Evolutionary conservation across 768 basidiomycete species (phyloP).

Genomic region (Suillus luteus): DNA sequence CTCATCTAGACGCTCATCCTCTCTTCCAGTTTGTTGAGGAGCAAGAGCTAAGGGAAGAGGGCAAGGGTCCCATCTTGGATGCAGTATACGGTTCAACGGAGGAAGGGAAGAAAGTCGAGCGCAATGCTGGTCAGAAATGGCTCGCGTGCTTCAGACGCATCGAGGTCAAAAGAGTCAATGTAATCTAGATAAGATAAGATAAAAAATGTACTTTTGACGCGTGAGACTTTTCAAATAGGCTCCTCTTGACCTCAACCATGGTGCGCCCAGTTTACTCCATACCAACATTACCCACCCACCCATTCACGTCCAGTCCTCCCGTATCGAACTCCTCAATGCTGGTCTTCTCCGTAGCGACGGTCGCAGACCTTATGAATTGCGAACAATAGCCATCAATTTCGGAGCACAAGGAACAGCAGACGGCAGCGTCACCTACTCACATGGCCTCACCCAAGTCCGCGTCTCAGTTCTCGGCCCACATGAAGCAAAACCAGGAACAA

Average conservation of each 20-base stretch:
- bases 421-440: conserved; percentile 80
- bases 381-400: conserved; percentile 79
- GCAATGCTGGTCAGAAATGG: conserved; percentile 91
- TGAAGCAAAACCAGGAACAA: conserved; percentile 67
- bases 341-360: conserved; percentile 92
- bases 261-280: background rate
- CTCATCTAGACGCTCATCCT: conserved; percentile 85
- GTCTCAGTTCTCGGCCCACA: conserved; percentile 91
- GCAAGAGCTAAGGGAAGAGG: conserved; percentile 70
- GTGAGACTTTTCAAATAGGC: background rate
- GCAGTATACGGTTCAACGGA: conserved; percentile 86
- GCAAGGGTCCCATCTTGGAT: conserved; percentile 77
- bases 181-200: background rate
- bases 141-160: conserved; percentile 86
- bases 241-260: background rate
- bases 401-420: conserved; percentile 76
- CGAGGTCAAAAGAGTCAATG: conserved; percentile 11
- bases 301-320: conserved; percentile 40
- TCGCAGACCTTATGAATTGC: conserved; percentile 88
- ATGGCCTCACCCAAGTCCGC: conserved; percentile 88
- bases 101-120: conserved; percentile 95
- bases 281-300: background rate
- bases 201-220: background rate
- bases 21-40: conserved; percentile 82
- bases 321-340: conserved; percentile 79